Evolutionary conservation across 331 rosid genomes (phyloP).

Genomic region (Malus hybrid): DNA sequence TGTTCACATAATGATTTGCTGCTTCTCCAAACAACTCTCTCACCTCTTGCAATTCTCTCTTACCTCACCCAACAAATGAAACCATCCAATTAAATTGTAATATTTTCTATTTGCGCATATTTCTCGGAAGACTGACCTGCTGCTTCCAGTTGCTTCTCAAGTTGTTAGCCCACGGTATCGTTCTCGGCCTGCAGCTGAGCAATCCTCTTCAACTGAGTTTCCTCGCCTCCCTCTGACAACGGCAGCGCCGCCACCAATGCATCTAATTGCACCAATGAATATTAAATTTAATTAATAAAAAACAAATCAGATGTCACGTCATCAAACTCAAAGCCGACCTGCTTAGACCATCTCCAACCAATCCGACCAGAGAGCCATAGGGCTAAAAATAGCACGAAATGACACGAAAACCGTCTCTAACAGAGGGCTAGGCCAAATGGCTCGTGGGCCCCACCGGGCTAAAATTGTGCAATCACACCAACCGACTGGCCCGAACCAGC

Average conservation of each 20-base stretch:
- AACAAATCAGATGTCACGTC: background rate
- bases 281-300: background rate
- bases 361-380: no score
- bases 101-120: background rate
- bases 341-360: background rate
- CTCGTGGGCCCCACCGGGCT: rapidly evolving
- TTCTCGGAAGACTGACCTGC: background rate
- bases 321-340: background rate
- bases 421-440: no score
- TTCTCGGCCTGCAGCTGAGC: constrained; percentile 9
- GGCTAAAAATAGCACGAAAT: no score
- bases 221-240: constrained; percentile 7
- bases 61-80: no score
- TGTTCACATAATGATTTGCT: constrained; percentile 12
- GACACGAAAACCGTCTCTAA: no score
- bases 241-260: constrained; percentile 11
- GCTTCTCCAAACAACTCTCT: constrained; percentile 10
- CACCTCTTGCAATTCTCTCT: constrained; percentile 15
- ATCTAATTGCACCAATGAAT: background rate
- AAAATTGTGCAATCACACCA: no score
- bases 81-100: no score
- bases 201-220: constrained; percentile 8
- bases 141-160: constrained; percentile 17
- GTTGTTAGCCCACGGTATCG: background rate
- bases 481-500: no score